Evolutionary conservation across 2,329 filamentous ascomycete species (phyloP), one percentile per base, ranked within the genome.

Genomic region (Exophiala lecanii-corni): DNA sequence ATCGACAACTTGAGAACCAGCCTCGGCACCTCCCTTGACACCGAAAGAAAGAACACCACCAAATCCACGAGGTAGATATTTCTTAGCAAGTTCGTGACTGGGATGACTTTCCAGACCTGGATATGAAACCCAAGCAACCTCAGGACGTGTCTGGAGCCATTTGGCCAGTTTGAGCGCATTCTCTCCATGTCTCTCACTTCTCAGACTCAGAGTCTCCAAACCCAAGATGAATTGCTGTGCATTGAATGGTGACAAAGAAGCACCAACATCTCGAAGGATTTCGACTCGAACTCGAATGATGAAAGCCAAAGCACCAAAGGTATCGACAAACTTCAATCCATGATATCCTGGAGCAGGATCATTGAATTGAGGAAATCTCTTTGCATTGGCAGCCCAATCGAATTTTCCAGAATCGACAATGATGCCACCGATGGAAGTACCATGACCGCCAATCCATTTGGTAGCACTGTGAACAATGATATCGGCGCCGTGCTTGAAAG

Each of bases 121-220:
- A 66, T 97, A 97, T 26, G 86, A 92, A 9, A 97, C 91, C 91
- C 91, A 98, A 57, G 77, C 76, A 36, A 97, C 89, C 59, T 92
- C 79, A 39, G 82, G 74, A 69, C 88, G 91, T 61, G 77, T 78
- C 72, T 94, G 82, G 32, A 97, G 74, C 80, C 89, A 94, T 59
- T 75, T 73, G 1, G 91, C 91, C 42, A 97, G 73, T 16, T 80
- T 77, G 28, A 91, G 66, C 1, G 92, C 81, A 64, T 97, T 97
- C 59, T 81, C 74, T 0, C 86, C 89, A 62, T 96, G 91, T 39
- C 91, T 74, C 71, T 97, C 89, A 28, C 79, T 82, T 37, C 92
- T 79, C 64, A 97, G 70, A 56, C 84, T 89, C 50, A 98, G 75
- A 1, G 92, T 97, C 75, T 98, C 91, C 50, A 89, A 64, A 43